phyloP scores from a whole-genome alignment of 352 stramenopile species.

The Phytophthora tentaculata region DNA sequence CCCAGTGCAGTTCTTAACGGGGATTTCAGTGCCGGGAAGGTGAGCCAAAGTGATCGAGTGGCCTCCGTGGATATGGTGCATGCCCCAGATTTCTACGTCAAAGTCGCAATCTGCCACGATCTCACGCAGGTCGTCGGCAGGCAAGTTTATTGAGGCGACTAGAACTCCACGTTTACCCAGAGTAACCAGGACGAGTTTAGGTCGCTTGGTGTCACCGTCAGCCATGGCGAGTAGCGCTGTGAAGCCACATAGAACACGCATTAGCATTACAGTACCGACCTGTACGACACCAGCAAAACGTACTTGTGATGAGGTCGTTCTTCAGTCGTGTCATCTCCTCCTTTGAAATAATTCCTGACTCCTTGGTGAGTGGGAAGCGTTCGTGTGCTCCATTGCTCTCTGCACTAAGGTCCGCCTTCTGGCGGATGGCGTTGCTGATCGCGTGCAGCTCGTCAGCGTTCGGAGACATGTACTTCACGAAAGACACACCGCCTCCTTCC shows the following conservation, averaged over 20 bases:
- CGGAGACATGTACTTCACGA: conserved; percentile 76
- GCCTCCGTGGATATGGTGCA: conserved; percentile 53
- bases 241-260: conserved; percentile 3
- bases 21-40: conserved; percentile 58
- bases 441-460: conserved; percentile 79
- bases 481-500: conserved; percentile 48
- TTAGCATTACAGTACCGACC: conserved; percentile 3
- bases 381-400: conserved; percentile 33
- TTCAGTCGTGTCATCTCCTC: conserved; percentile 66
- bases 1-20: conserved; percentile 76
- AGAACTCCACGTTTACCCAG: conserved; percentile 80
- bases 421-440: conserved; percentile 68
- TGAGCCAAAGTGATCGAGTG: conserved; percentile 67
- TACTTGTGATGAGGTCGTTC: conserved; percentile 72
- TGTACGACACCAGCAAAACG: neutral
- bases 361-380: conserved; percentile 57
- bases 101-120: conserved; percentile 43
- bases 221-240: conserved; percentile 74
- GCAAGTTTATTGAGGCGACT: conserved; percentile 68
- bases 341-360: conserved; percentile 49
- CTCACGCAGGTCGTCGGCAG: conserved; percentile 32
- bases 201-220: conserved; percentile 43
- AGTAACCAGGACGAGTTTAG: conserved; percentile 82
- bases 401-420: conserved; percentile 32
- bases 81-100: conserved; percentile 59